These are phyloP conservation scores for Zea luxurians DNA, from an alignment of 176 grass and related monocot species.

Conservation along the genomic window DNA sequence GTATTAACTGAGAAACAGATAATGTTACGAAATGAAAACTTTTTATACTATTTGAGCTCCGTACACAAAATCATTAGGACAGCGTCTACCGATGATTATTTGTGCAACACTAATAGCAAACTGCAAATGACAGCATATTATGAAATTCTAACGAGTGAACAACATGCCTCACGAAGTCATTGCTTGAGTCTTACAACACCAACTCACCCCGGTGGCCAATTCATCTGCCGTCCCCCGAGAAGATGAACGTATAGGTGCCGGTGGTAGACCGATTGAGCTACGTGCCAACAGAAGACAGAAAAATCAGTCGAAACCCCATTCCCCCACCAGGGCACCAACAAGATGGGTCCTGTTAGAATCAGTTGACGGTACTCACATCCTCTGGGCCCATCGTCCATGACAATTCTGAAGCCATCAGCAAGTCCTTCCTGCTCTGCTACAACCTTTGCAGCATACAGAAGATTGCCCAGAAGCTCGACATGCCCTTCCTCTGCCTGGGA, in stretches of 20 bases:
- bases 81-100: not conserved
- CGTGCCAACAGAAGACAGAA: not conserved
- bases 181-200: not conserved
- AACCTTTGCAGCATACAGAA: constrained; percentile 62
- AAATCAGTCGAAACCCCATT: not conserved
- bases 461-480: constrained; percentile 51
- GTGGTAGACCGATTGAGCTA: constrained; percentile 81
- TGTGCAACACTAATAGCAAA: not conserved
- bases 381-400: constrained; percentile 65
- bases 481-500: constrained; percentile 70
- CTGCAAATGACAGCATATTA: not conserved
- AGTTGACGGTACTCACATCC: constrained; percentile 50
- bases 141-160: not conserved
- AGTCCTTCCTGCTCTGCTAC: constrained; percentile 70
- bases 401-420: constrained; percentile 64
- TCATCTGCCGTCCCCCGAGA: constrained; percentile 68
- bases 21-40: no score
- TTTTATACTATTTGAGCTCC: not conserved
- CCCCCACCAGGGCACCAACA: not conserved
- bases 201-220: constrained; percentile 71
- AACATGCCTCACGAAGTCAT: not conserved
- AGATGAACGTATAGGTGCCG: constrained; percentile 68
- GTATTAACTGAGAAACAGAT: no score
- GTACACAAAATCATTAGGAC: not conserved
- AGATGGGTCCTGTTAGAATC: constrained; percentile 10